Percentiles rank a stretch among this genome's conserved stretches.
Conservation (phyloP, 352 stramenopile species). For the Nothophytophthora sp. region DNA sequence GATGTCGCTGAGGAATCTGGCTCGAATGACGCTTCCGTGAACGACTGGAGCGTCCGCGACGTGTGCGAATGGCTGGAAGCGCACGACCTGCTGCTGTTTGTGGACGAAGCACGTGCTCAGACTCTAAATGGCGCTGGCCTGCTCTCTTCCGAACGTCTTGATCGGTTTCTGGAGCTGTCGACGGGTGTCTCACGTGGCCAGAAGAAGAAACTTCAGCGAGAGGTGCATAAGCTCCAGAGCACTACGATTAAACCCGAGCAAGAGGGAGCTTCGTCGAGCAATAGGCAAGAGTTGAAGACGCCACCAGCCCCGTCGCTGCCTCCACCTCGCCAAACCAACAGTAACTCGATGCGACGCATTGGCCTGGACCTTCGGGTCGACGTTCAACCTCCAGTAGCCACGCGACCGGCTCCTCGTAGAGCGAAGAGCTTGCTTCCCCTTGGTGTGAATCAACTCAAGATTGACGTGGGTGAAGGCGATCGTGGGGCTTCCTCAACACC, state of each 20-base stretch:
- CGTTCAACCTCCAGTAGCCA: slow-evolving; percentile 33
- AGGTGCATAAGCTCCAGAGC: slow-evolving; percentile 74
- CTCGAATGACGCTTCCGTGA: slow-evolving; percentile 4
- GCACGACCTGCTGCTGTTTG: slow-evolving; percentile 67
- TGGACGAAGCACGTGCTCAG: slow-evolving; percentile 35
- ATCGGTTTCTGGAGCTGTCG: slow-evolving; percentile 59
- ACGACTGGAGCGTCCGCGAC: slow-evolving; percentile 36
- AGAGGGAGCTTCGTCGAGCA: too few species aligned
- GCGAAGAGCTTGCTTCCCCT: slow-evolving; percentile 33
- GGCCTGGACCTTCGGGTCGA: slow-evolving; percentile 62
- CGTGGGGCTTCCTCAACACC: slow-evolving; percentile 8
- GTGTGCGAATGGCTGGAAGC: slow-evolving; percentile 62
- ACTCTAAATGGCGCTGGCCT: slow-evolving; percentile 49
- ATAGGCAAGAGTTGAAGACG: too few species aligned
- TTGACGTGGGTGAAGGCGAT: slow-evolving; percentile 46
- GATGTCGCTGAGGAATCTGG: slow-evolving; percentile 2
- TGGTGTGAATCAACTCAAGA: slow-evolving; percentile 39
- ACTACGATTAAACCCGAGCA: neutral
- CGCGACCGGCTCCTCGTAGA: slow-evolving; percentile 1
- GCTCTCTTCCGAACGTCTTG: slow-evolving; percentile 39
- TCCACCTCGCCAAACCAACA: slow-evolving; percentile 3
- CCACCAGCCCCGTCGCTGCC: slow-evolving; percentile 5
- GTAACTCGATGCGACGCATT: slow-evolving; percentile 36
- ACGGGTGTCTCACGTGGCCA: slow-evolving; percentile 51
- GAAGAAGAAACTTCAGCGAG: slow-evolving; percentile 79